Percentiles rank a stretch among this genome's conserved stretches.
phyloP scores from a whole-genome alignment of 768 basidiomycete species.

The Podaxis pistillaris region DNA sequence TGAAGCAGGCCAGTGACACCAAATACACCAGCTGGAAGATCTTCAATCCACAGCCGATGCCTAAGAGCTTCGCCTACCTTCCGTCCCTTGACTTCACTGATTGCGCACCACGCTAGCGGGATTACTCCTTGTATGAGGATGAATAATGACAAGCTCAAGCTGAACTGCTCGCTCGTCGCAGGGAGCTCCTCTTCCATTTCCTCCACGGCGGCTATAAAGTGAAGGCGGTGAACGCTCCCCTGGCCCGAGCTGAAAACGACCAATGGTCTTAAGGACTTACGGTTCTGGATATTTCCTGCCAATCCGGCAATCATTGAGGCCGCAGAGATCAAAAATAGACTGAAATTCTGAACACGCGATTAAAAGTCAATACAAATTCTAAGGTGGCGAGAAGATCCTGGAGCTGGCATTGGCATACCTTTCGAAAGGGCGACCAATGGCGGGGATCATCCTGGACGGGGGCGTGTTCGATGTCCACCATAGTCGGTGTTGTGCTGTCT shows the following conservation, averaged over 20 bases:
- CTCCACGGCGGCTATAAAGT: constrained; percentile 53
- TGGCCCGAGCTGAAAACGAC: neutral
- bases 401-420: constrained; percentile 34
- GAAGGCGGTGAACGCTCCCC: neutral
- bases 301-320: constrained; percentile 61
- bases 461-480: constrained; percentile 50
- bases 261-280: constrained; percentile 31
- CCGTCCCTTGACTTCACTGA: constrained; percentile 75
- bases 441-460: constrained; percentile 62
- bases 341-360: constrained; percentile 33
- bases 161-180: constrained; percentile 60
- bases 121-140: constrained; percentile 68
- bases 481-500: neutral
- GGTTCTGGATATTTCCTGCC: constrained; percentile 61
- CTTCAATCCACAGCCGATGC: neutral
- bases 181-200: constrained; percentile 58
- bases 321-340: constrained; percentile 44
- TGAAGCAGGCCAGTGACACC: constrained; percentile 48
- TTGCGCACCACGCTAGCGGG: constrained; percentile 66
- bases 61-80: constrained; percentile 41
- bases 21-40: constrained; percentile 48
- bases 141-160: constrained; percentile 68
- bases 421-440: constrained; percentile 52
- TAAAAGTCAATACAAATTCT: neutral
- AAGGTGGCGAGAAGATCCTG: neutral